These are phyloP conservation scores for Chenopodium formosanum DNA, from an alignment of 148 eudicot genomes.

Conservation along the genomic window DNA sequence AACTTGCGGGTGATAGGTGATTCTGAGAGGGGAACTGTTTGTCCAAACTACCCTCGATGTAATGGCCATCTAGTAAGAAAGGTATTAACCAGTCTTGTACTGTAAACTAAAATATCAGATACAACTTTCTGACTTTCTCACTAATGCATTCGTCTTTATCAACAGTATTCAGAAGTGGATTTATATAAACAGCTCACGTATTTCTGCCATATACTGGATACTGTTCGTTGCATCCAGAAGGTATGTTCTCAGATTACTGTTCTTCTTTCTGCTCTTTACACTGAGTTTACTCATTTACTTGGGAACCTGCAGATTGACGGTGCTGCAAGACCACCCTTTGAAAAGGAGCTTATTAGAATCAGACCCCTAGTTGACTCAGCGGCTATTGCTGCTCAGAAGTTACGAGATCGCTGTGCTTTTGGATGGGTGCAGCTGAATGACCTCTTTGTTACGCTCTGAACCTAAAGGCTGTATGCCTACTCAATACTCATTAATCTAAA, in stretches of 20 bases:
- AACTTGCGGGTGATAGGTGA: conserved; percentile 86
- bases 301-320: conserved; percentile 50
- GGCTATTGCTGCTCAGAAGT: conserved; percentile 49
- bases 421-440: conserved; percentile 90
- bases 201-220: conserved; percentile 78
- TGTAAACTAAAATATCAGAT: not conserved
- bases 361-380: conserved; percentile 65
- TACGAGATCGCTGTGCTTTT: conserved; percentile 82
- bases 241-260: conserved; percentile 27
- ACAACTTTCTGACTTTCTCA: not conserved
- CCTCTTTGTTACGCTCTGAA: conserved; percentile 46
- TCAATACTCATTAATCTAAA: not conserved
- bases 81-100: conserved; percentile 34
- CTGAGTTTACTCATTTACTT: not conserved
- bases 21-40: conserved; percentile 88
- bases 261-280: not conserved
- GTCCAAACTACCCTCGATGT: conserved; percentile 94
- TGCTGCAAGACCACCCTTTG: conserved; percentile 45
- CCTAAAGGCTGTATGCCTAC: not conserved
- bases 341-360: conserved; percentile 61
- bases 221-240: conserved; percentile 78
- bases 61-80: conserved; percentile 82
- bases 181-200: conserved; percentile 87
- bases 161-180: conserved; percentile 82
- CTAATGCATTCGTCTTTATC: not conserved